These are phyloP conservation scores for Auricularia sp. DNA, from an alignment of 768 basidiomycete species.

Conservation along the genomic window DNA sequence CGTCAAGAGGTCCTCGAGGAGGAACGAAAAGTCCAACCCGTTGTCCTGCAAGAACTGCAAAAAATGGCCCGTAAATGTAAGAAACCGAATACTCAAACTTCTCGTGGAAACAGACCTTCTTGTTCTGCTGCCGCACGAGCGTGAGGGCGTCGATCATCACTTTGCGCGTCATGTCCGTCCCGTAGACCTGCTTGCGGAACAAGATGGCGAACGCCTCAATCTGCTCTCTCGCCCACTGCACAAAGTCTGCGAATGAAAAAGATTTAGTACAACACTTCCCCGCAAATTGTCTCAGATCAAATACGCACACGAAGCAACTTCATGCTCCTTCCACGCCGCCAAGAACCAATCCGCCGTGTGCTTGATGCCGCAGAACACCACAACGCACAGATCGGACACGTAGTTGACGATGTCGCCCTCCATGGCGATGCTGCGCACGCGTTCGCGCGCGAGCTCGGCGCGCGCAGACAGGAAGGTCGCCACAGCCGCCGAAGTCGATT, in stretches of 20 bases:
- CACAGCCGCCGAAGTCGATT: constrained; percentile 68
- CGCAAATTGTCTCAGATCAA: too few species aligned
- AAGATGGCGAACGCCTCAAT: constrained; percentile 74
- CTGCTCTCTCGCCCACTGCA: constrained; percentile 87
- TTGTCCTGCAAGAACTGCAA: constrained; percentile 77
- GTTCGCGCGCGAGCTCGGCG: constrained; percentile 57
- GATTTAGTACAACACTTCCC: too few species aligned
- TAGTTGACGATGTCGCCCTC: constrained; percentile 84
- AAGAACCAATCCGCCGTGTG: constrained; percentile 98
- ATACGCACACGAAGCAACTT: constrained; percentile 76
- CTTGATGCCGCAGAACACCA: constrained; percentile 90
- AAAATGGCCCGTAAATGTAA: background rate
- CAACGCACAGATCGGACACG: constrained; percentile 76
- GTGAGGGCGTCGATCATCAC: constrained; percentile 70
- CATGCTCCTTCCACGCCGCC: constrained; percentile 90
- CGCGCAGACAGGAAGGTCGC: constrained; percentile 76
- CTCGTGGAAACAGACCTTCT: too few species aligned
- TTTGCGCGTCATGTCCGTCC: constrained; percentile 59
- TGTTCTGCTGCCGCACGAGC: constrained; percentile 72
- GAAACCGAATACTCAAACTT: too few species aligned
- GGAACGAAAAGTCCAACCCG: constrained; percentile 87
- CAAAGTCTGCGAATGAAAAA: constrained; percentile 54
- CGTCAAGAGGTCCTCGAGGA: constrained; percentile 64
- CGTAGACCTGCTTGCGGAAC: constrained; percentile 88
- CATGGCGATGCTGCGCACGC: constrained; percentile 76